Conservation (phyloP, 2,329 filamentous ascomycete genomes). For the Fusarium keratoplasticum region DNA sequence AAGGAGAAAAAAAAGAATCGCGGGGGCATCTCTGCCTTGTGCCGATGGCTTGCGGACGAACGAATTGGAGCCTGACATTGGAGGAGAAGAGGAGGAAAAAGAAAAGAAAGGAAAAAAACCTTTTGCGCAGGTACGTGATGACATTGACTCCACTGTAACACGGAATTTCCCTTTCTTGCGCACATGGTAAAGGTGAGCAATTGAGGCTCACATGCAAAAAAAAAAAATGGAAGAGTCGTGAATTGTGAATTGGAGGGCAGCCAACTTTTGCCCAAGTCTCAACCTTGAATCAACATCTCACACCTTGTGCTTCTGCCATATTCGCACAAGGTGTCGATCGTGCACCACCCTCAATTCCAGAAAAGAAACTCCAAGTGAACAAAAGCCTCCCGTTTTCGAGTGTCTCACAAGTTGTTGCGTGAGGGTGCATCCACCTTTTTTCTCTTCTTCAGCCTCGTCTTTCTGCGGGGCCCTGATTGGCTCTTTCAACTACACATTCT, state of each 20-base stretch:
- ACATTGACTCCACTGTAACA: conserved; percentile 22
- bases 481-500: background rate
- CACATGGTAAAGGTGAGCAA: background rate
- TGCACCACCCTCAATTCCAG: conserved; percentile 1
- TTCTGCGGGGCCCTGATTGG: conserved; percentile 18
- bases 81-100: background rate
- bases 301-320: background rate
- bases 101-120: background rate
- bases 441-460: background rate
- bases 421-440: conserved; percentile 2
- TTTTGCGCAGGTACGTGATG: background rate
- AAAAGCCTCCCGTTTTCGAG: background rate
- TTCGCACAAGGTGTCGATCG: conserved; percentile 15
- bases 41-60: background rate
- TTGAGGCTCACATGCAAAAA: conserved; percentile 27
- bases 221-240: background rate
- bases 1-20: background rate
- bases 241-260: background rate
- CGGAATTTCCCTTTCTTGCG: conserved; percentile 7
- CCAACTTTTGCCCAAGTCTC: conserved; percentile 1
- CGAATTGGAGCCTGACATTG: background rate
- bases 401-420: background rate
- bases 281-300: background rate
- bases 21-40: background rate
- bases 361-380: background rate